Evolutionary conservation across 129 eudicot genomes (phyloP), one percentile per base, ranked within the genome.

Genomic region (Tagetes erecta): DNA sequence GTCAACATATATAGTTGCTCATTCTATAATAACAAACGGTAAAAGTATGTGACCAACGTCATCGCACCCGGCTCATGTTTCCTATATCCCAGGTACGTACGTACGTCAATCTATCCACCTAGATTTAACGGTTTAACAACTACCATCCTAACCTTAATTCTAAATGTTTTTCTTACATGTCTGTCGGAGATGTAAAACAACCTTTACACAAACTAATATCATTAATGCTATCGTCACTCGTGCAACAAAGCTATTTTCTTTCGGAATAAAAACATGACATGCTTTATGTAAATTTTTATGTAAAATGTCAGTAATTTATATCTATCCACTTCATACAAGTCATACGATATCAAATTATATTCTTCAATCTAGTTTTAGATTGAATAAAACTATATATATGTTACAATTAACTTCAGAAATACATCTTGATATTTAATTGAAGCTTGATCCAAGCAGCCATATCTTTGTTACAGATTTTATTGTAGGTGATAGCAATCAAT

Each of bases 401-500:
- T 20, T 20, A 20, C 27, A 20, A 20, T 3, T 33, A 60, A 60
- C 33, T 3, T 35, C 65, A 47, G 1, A 50, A 49, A 78, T 62
- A 66, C 77, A 70, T 49, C 71, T 60, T 58, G 36, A 38, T 35
- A 7, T 41, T 75, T 36, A 51, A 50, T 70, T 71, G 27, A 70
- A 70, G 71, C 77, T 70, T 78, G 76, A 64, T 70, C 77, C 56
- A 78, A 78, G 46, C 82, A 77, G 40, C 37, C 14, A 30, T 3
- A 75, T 27, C 72, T 55, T 64, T 37, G 72, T 67, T 76, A 76
- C 80, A 68, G 46, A 68, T 67, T 67, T 31, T 35, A 30, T 53
- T 53, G 70, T 49, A 77, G 64, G 55, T 78, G 57, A 64, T n/a
- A 78, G 62, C 70, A 64, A 78, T 78, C 65, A 62, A 47, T 31